Evolutionary conservation across 2,329 filamentous ascomycete genomes (phyloP).

Genomic region (Exophiala sideris): DNA sequence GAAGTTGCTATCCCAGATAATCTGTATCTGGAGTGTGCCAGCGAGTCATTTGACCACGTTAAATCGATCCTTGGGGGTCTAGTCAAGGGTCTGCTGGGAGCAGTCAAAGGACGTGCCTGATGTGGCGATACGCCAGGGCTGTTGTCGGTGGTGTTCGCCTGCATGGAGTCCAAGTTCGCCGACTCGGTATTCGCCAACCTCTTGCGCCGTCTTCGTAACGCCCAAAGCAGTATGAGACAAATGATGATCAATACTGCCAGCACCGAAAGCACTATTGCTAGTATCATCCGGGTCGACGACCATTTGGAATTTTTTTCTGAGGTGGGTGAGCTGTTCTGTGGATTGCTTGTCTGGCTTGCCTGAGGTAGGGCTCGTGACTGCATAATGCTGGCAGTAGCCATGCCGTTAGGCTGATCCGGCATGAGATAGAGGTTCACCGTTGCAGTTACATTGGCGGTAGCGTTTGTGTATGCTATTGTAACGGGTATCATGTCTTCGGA

Average conservation of each 20-base stretch:
- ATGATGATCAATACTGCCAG: conserved; percentile 6
- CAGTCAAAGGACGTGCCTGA: neutral
- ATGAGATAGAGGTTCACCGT: neutral
- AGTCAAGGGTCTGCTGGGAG: neutral
- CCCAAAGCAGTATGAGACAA: conserved; percentile 7
- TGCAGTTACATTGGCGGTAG: conserved; percentile 1
- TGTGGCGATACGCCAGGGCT: neutral
- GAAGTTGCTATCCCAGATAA: conserved; percentile 22
- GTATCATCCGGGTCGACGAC: conserved; percentile 9
- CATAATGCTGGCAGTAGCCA: neutral
- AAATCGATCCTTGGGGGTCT: conserved; percentile 12
- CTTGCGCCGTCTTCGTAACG: conserved; percentile 6
- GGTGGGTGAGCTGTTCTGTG: neutral
- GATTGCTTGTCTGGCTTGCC: conserved; percentile 8
- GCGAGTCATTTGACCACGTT: conserved; percentile 19
- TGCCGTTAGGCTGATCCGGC: neutral
- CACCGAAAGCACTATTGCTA: conserved; percentile 12
- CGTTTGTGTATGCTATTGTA: conserved; percentile 9
- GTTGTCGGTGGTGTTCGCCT: neutral
- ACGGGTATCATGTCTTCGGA: conserved; percentile 1
- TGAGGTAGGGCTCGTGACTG: neutral
- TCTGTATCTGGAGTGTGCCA: conserved; percentile 8
- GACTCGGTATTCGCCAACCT: neutral
- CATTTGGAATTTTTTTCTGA: neutral
- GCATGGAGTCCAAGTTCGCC: too few relatives aligned